Base-by-base conservation (phyloP, 148 eudicot genomes). In the Amaranthus palmeri region DNA sequence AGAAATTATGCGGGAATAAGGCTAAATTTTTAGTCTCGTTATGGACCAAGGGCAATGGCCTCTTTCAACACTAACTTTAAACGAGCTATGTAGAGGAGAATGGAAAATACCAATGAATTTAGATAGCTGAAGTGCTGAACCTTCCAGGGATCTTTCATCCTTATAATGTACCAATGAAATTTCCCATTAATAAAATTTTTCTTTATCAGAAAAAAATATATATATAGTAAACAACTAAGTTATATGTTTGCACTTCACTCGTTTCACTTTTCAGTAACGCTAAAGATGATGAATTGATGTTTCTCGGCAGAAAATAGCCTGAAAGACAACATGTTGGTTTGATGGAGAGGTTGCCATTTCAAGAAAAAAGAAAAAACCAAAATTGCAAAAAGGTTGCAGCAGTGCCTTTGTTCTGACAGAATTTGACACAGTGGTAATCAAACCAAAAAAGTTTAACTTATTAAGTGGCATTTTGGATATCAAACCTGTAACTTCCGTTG, bases 401-500 rank as follows among this genome's bases (percentile, higher is more conserved):
- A 17, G 70, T n/a, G 54, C 7, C 47, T 54, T 14, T 25, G 8
- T 8, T 3, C 12, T 51, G 9, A 68, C 66, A 57, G 14, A 67
- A 68, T 58, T 45, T 45, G 46, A 44, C 57, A 56, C 53, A 69
- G 9, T n/a, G 13, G 8, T 48, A 45, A 25, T n/a, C 4, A 43
- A 49, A 69, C 25, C 18, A 62, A 65, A 45, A 44, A 14, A 52
- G 51, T 46, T 70, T 14, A 53, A 68, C 47, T 65, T 68, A 0
- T 50, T 8, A 42, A 54, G 42, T 42, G 15, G 15, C 53, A 46
- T 15, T 45, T 65, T 65, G 36, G 18, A 44, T 25, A 55, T 72
- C 79, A 81, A 72, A 95, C 99, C 99, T 95, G 99, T 48, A 63
- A 79, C 75, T 87, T 89, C 77, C 99, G 86, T 80, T 92, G 79